Evolutionary conservation across 2,329 filamentous ascomycete species (phyloP), one percentile per base, ranked within the genome.

Genomic region (Colletotrichum sp.): DNA sequence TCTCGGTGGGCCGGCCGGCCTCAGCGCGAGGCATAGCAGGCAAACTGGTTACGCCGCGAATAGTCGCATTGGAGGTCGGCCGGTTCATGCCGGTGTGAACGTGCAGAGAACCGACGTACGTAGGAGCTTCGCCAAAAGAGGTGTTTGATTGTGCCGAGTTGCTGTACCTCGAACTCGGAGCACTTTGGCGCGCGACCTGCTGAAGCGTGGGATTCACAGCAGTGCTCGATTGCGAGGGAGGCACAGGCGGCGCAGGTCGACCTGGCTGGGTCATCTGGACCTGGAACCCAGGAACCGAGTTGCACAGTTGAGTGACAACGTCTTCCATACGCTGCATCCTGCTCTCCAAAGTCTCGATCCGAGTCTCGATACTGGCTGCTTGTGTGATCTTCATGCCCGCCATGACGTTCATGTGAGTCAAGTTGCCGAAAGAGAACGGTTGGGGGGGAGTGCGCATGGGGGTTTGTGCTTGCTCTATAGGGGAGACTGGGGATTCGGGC

Each of bases 341-440:
- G 7, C 84, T 82, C 79, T 93, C 92, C 12, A 93, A 83, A 16
- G 82, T 82, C 10, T 84, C 84, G 21, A 93, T 86, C 15, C 91
- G 87, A 12, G 87, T 87, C 79, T 92, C 90, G 12, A 92, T 80
- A 78, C 86, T 89, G 13, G 87, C 88, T 18, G 88, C 89, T 78
- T 91, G 86, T 2, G 90, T 91, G 75, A 92, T 92, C 79, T 89
- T 92, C 89, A 91, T 90, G 32, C 86, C 88, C 0, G 87, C 85
- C 83, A 89, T 86, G 78, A 87, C 86, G 63, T 86, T 87, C 80
- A 88, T 85, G 24, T 84, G 82, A 12, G 83, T 81, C 64, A 90
- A 82, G 26, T 88, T 84, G 6, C 87, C 88, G 80, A 92, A 92
- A 73, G 88, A 86, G 78, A 92, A 92, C 1, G 90, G 89, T 71